A percentile compares a stretch with the other conserved stretches of the same genome.
Conservation (phyloP, 2,329 filamentous ascomycete genomes). For the Myriosclerotinia scirpicola region DNA sequence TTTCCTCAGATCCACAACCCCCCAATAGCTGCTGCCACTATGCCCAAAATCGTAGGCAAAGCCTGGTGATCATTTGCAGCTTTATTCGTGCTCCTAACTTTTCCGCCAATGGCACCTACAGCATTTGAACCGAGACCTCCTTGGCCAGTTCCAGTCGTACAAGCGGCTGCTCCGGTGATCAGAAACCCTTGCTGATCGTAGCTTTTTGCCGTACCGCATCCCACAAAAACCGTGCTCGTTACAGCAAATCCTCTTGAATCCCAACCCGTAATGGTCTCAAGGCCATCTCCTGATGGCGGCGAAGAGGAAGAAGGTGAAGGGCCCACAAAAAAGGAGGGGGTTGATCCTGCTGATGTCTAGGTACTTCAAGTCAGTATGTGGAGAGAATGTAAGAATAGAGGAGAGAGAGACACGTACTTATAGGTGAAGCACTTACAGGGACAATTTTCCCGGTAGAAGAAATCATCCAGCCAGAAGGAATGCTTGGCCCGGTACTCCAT, state of each 20-base stretch:
- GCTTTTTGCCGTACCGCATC: conserved; percentile 43
- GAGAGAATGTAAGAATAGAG: not conserved
- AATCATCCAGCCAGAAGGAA: conserved; percentile 81
- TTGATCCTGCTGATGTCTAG: conserved; percentile 51
- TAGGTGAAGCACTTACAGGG: conserved; percentile 66
- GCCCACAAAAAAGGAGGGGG: conserved; percentile 50
- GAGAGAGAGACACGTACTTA: conserved; percentile 54
- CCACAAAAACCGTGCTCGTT: conserved; percentile 45
- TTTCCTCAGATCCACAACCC: conserved; percentile 5
- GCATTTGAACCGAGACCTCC: conserved; percentile 26
- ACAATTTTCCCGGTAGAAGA: conserved; percentile 76
- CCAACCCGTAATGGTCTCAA: conserved; percentile 46
- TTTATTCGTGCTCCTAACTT: conserved; percentile 30
- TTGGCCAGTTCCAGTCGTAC: conserved; percentile 15
- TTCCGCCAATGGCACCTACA: conserved; percentile 30
- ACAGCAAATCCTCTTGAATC: conserved; percentile 52
- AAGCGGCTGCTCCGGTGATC: conserved; percentile 37
- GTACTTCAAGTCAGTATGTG: conserved; percentile 34
- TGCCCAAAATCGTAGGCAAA: conserved; percentile 7
- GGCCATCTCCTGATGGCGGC: conserved; percentile 36
- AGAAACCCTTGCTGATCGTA: conserved; percentile 50
- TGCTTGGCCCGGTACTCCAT: conserved; percentile 47
- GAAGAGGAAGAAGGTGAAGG: conserved; percentile 49
- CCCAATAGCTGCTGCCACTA: conserved; percentile 5
- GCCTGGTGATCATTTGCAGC: conserved; percentile 28